Evolutionary conservation across 2,329 filamentous ascomycete genomes (phyloP).

Genomic region (Clathrospora elynae): DNA sequence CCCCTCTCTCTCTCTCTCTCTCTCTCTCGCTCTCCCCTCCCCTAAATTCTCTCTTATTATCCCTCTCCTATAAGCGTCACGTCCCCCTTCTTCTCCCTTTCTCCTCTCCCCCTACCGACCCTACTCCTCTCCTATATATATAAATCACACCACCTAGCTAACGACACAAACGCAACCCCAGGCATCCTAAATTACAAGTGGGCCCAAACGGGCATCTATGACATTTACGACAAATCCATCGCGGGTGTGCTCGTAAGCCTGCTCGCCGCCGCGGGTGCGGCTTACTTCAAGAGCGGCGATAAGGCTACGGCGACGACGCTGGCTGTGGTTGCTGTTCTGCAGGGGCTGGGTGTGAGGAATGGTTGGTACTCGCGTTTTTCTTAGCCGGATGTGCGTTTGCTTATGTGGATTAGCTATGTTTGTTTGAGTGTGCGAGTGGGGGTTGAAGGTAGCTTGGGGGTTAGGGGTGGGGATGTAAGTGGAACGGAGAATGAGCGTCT

Average conservation of each 20-base stretch:
- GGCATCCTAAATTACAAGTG: conserved; percentile 46
- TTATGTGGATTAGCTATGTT: background rate
- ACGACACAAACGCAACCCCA: no score
- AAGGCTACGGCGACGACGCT: conserved; percentile 32
- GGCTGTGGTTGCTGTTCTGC: conserved; percentile 31
- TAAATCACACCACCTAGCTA: no score
- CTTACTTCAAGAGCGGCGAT: conserved; percentile 33
- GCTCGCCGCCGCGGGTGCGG: conserved; percentile 32
- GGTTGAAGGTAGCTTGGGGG: background rate
- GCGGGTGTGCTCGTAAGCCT: conserved; percentile 35
- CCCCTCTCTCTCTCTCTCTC: background rate
- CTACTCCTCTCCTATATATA: no score
- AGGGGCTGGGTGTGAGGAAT: conserved; percentile 31
- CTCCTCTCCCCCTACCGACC: no score
- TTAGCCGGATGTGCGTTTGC: background rate
- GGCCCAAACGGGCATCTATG: conserved; percentile 39
- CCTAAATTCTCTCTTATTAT: background rate
- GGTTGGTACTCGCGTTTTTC: conserved; percentile 24
- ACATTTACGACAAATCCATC: conserved; percentile 40
- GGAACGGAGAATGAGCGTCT: no score
- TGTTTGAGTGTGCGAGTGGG: background rate
- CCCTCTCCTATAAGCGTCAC: no score
- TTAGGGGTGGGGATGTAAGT: no score
- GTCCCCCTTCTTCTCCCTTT: no score
- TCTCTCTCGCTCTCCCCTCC: background rate